Conservation (phyloP, 2,329 filamentous ascomycete genomes). For the Blastomyces silverae region DNA sequence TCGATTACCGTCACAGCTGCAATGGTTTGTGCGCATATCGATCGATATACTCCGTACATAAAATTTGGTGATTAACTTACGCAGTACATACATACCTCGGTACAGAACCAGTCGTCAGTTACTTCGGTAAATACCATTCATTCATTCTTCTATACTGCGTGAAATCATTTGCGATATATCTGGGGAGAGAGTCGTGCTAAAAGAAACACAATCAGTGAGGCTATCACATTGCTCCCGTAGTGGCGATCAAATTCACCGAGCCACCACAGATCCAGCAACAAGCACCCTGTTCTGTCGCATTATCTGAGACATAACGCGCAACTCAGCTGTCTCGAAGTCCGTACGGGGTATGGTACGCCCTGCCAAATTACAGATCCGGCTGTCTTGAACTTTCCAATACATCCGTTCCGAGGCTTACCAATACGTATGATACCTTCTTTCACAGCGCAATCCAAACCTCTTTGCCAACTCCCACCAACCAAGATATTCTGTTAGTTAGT, state of each 20-base stretch:
- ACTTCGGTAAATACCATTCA: neutral
- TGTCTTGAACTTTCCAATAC: neutral
- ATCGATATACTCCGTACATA: too few species aligned
- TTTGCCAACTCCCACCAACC: too few species aligned
- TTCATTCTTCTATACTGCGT: neutral
- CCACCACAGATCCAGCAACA: neutral
- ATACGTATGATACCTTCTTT: neutral
- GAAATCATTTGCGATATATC: neutral
- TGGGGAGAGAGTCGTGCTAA: neutral
- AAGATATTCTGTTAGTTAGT: too few species aligned
- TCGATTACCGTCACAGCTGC: neutral
- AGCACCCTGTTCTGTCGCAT: neutral
- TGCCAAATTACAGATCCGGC: neutral
- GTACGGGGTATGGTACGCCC: neutral
- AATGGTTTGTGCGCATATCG: neutral
- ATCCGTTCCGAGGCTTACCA: neutral
- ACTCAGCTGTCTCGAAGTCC: neutral
- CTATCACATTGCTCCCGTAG: neutral
- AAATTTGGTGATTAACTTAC: too few species aligned
- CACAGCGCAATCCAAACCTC: neutral
- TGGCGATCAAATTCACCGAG: neutral
- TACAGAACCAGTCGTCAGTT: too few species aligned
- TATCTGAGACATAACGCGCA: neutral
- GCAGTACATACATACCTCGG: too few species aligned
- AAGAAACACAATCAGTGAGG: neutral